Base-by-base conservation (phyloP, 2,329 filamentous ascomycete species). In the Penicillium sp. region DNA sequence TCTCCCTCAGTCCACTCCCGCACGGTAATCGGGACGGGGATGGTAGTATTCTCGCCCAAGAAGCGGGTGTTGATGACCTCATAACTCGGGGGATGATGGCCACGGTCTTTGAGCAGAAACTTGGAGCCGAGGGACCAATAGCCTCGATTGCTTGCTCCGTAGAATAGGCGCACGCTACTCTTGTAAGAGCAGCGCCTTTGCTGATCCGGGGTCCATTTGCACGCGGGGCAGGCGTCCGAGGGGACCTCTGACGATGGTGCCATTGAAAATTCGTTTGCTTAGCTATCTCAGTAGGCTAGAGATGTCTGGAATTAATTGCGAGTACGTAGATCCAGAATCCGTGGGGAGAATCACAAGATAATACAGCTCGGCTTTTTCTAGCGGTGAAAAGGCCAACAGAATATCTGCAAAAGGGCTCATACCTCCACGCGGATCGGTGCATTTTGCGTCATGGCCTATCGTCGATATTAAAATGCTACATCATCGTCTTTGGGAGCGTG, bases 91-190 rank as follows among this genome's bases (percentile, higher is more conserved):
- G 45, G 35, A 16, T 50, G 39, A 19, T 38, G 29, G 11, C 41
- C n/a, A 11, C 56, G 45, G 8, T 59, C 58, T 50, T 59, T 59
- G 9, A 56, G 27, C 7, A 51, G 35, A 7, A 45, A 42, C 16
- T 50, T 44, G 13, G 47, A 41, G 8, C 56, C 47, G 30, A 57
- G 35, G 16, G 40, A 43, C 53, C 40, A 54, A 16, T 39, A 36
- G 6, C 35, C 47, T 9, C 35, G 50, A 26, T 32, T n/a, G 26
- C 35, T 18, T 6, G 40, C 50, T 11, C 42, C 36, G n/a, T 54
- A 26, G 26, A 52, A 57, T 16, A 57, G 39, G 30, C 46, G 52
- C 35, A 56, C 26, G 26, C 46, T 39, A 41, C 53, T 57, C 2
- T 34, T 14, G 27, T 48, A 48, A 18, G 3, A 9, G 14, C 49